Percentiles rank a stretch among this genome's conserved stretches.
Conservation (phyloP, 2,329 filamentous ascomycete genomes). For the Alternaria dauci region DNA sequence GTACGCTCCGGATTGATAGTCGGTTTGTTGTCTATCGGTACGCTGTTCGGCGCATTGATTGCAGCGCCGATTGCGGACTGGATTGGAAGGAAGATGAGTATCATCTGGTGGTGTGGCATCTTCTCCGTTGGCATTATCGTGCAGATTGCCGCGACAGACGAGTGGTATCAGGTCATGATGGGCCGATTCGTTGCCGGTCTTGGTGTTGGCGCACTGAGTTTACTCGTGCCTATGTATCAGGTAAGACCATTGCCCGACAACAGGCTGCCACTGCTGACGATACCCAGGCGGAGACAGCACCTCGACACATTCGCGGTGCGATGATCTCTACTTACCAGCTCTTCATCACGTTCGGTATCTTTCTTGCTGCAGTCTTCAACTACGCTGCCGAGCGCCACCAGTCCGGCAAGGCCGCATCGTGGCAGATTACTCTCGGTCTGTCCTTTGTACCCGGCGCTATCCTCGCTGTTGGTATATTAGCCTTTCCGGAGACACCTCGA, state of each 20-base stretch:
- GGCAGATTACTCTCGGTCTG: conserved; percentile 69
- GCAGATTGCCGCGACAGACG: conserved; percentile 65
- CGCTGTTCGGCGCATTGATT: conserved; percentile 73
- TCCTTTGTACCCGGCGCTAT: conserved; percentile 63
- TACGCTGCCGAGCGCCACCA: conserved; percentile 64
- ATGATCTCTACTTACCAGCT: conserved; percentile 71
- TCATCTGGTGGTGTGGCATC: conserved; percentile 66
- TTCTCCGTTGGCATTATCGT: conserved; percentile 70
- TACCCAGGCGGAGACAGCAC: conserved; percentile 64
- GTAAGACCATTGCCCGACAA: background rate
- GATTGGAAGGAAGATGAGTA: conserved; percentile 68
- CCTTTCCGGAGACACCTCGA: conserved; percentile 64
- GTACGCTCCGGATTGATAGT: conserved; percentile 43
- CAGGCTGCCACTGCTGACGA: background rate
- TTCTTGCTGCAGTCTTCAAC: conserved; percentile 55
- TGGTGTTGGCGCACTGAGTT: conserved; percentile 69
- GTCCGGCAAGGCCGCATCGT: conserved; percentile 59
- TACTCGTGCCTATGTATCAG: conserved; percentile 67
- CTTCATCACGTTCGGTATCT: conserved; percentile 72
- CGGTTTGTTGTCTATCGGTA: conserved; percentile 69
- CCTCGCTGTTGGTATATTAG: conserved; percentile 61
- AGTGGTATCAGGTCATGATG: conserved; percentile 69
- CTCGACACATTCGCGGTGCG: conserved; percentile 68
- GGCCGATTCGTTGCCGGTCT: conserved; percentile 70
- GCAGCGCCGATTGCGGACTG: conserved; percentile 66